These are phyloP conservation scores for Aspergillus saccharolyticus DNA, from an alignment of 495 filamentous ascomycete genomes.

Conservation along the genomic window DNA sequence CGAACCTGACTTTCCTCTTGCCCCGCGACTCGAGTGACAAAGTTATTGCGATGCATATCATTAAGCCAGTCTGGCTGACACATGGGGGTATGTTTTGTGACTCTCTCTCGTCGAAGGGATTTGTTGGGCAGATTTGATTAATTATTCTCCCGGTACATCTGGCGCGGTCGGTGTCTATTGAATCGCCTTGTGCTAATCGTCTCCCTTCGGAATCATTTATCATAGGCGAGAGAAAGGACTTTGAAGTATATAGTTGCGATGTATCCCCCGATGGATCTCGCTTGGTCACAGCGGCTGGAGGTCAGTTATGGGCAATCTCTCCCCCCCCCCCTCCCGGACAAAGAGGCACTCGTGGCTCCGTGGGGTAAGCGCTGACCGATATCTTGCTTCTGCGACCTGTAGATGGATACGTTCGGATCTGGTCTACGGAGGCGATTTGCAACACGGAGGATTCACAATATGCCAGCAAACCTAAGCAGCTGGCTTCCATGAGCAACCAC, in stretches of 20 bases:
- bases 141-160: background rate
- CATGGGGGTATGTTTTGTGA: slow-evolving; percentile 64
- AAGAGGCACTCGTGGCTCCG: background rate
- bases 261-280: slow-evolving; percentile 89
- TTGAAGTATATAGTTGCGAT: slow-evolving; percentile 96
- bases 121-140: slow-evolving; percentile 6
- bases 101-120: slow-evolving; percentile 2
- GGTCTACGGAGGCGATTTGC: slow-evolving; percentile 92
- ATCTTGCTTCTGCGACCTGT: slow-evolving; percentile 11
- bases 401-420: slow-evolving; percentile 96
- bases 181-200: slow-evolving; percentile 4
- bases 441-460: slow-evolving; percentile 62
- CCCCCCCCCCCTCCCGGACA: background rate
- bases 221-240: slow-evolving; percentile 88
- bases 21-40: slow-evolving; percentile 3
- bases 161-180: background rate
- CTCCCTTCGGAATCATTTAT: background rate
- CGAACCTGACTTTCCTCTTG: background rate
- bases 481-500: slow-evolving; percentile 97
- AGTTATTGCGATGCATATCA: slow-evolving; percentile 65
- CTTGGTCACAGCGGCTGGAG: slow-evolving; percentile 89
- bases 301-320: slow-evolving; percentile 39
- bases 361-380: background rate
- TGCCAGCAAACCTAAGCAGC: slow-evolving; percentile 76
- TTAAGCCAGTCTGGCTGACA: slow-evolving; percentile 89